Evolutionary conservation across 495 filamentous ascomycete species (phyloP), one percentile per base, ranked within the genome.

Genomic region (Hypoxylon lenormandii): DNA sequence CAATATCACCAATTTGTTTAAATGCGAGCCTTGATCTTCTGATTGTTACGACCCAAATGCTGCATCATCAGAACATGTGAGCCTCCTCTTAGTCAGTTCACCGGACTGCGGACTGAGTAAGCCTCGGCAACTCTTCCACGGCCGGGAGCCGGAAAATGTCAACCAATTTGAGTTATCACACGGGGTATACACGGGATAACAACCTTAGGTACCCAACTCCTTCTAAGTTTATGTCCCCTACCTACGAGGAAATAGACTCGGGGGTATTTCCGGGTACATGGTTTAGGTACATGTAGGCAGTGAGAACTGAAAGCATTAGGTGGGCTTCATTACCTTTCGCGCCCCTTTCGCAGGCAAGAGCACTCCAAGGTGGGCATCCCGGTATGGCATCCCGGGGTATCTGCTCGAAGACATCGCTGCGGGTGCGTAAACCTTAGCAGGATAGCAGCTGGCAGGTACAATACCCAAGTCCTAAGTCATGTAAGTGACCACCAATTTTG

Each of bases 21-120:
- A 59, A 15, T 30, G 28, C 8, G 45, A 22, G 38, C 30, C 52
- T 38, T 42, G 12, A 38, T 36, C 36, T 40, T 50, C 19, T 43
- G 47, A 54, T 33, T 13, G 37, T 38, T 22, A 54, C 46, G 30
- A 30, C 38, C 23, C 46, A 46, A 46, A 8, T 54, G 30, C 16
- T 49, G 15, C 4, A n/a, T 22, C 15, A 53, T 53, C 47, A 13
- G 23, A 50, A 50, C 23, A 50, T 33, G 16, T 45, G 13, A 50
- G 26, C n/a, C n/a, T 46, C 8, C 19, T 46, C 11, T 28, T 18
- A 15, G 6, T 26, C 38, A 18, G 10, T 38, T 8, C 15, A n/a
- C n/a, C n/a, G n/a, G n/a, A n/a, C n/a, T 38, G 10, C 22, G 33
- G 21, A 26, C 37, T 52, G 47, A 65, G 52, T 51, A 65, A 65